Base-by-base conservation (phyloP, 2,329 filamentous ascomycete genomes). In the Fusarium burgessii region DNA sequence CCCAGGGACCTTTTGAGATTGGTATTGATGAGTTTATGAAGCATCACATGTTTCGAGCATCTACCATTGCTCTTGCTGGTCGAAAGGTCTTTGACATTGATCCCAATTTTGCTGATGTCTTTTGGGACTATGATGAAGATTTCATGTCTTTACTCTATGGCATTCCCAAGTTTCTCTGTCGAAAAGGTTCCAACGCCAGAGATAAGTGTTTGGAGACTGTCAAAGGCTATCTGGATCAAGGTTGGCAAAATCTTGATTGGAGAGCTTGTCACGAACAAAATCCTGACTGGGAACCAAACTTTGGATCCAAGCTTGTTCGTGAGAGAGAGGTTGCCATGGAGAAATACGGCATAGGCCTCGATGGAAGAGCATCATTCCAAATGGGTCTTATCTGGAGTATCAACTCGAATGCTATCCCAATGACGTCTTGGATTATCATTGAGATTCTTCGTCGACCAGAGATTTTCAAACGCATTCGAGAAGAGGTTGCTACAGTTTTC, bases 381-480 rank as follows among this genome's bases (percentile, higher is more conserved):
- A 73, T 74, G 70, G 72, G 72, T 8, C 64, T 74, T 6, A 74
- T 74, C 25, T 74, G 72, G 72, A 74, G 72, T 5, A 74, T 74
- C n/a, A 74, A 74, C 38, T 74, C 72, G 0, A 74, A 74, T 45
- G 72, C 72, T n/a, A 74, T 74, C 17, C 72, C 72, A 0, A 74
- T 74, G 72, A 71, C 72, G 5, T 72, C 72, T 3, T 74, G 70
- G 67, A 59, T 74, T 2, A 69, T 74, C 8, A 71, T 74, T 57
- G 72, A 74, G 42, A 70, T 74, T 50, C 57, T 74, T 4, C 70
- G 59, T 8, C 47, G 72, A 14, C 72, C 72, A 38, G 64, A 73
- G 10, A 61, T 74, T 47, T 62, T 67, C 38, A 54, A 69, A 51
- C 40, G 20, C 15, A 69, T 74, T 8, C 58, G 61, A 15, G 18